Evolutionary conservation across 176 grass and related monocot genomes (phyloP), one percentile per base, ranked within the genome.

Genomic region (Bothriochloa decipiens): DNA sequence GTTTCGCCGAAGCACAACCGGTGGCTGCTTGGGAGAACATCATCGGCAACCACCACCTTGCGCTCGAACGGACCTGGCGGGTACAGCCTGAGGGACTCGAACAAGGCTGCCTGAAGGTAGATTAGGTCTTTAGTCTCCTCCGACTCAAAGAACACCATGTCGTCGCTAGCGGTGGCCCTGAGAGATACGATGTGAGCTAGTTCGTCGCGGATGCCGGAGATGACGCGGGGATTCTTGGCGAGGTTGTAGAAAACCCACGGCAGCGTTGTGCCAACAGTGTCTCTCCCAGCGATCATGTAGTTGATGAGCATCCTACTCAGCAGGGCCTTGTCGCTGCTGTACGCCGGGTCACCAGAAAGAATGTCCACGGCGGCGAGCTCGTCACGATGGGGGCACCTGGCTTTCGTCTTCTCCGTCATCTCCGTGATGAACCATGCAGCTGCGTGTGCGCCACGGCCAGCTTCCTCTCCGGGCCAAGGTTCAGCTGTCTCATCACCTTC

Each of bases 21-120:
- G 57, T 74, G 55, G 0, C 81, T 70, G 25, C 81, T 83, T 15
- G 81, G 69, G 4, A 83, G 57, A 7, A 72, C 18, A 41, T 83
- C 81, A 13, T 64, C 55, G 18, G 70, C 70, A 11, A 78, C 3
- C 5, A 73, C 77, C 29, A 10, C 11, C 64, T 89, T 90, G 7
- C 69, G 85, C 55, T 89, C 82, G 2, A 82, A 25, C 0, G 87
- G 79, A 0, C 52, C 53, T 0, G 87, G 60, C 0, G 87, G 91
- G 61, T 72, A 80, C 1, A 92, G 80, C 77, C 91, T 67, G 2
- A 92, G 68, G 0, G 87, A 75, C 78, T 92, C 91, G 5, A 81
- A 71, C n/a, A 89, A 27, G 35, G 91, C 81, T 3, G 87, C 91
- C 3, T 82, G 70, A 13, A 92, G 58, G 76, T 92, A 92, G 15